A percentile compares a stretch with the other conserved stretches of the same genome.
Evolutionary conservation across 345 rosid genomes (phyloP).

Genomic region (Rhodomyrtus tomentosa): DNA sequence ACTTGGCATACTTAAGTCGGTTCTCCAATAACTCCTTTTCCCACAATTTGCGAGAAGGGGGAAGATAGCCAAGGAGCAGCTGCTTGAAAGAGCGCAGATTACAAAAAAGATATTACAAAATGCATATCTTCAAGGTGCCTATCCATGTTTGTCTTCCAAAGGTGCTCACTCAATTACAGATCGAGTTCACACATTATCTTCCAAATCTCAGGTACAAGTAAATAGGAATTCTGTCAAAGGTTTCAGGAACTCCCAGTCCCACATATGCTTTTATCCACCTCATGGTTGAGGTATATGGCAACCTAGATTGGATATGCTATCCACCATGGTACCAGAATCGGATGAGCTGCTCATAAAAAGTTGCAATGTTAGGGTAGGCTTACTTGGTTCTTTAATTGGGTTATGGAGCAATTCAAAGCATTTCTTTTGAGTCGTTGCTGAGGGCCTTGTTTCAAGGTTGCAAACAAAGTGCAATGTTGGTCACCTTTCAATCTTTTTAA

Average conservation of each 20-base stretch:
- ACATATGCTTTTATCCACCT: not conserved
- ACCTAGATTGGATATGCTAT: not conserved
- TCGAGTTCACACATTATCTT: not conserved
- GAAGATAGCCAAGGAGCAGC: constrained; percentile 59
- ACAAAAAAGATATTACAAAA: not conserved
- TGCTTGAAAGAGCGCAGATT: constrained; percentile 5
- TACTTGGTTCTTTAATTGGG: not conserved
- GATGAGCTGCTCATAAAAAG: not conserved
- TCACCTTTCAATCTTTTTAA: not conserved
- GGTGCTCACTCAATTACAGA: not conserved
- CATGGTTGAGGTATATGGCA: not conserved
- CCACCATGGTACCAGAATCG: not conserved
- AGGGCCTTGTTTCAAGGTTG: not conserved
- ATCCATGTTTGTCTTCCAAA: not conserved
- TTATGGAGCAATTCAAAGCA: not conserved
- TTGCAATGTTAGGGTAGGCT: not conserved
- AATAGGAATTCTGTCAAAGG: not conserved
- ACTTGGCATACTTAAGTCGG: constrained; percentile 40
- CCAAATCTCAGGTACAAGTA: not conserved
- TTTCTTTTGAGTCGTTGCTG: not conserved
- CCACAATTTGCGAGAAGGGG: constrained; percentile 49
- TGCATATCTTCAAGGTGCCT: not conserved
- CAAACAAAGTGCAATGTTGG: not conserved
- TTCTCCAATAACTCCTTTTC: constrained; percentile 46
- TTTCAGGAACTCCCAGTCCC: not conserved